These are phyloP conservation scores for Gastrolobium bilobum DNA, from an alignment of 306 rosid genomes.

Conservation along the genomic window DNA sequence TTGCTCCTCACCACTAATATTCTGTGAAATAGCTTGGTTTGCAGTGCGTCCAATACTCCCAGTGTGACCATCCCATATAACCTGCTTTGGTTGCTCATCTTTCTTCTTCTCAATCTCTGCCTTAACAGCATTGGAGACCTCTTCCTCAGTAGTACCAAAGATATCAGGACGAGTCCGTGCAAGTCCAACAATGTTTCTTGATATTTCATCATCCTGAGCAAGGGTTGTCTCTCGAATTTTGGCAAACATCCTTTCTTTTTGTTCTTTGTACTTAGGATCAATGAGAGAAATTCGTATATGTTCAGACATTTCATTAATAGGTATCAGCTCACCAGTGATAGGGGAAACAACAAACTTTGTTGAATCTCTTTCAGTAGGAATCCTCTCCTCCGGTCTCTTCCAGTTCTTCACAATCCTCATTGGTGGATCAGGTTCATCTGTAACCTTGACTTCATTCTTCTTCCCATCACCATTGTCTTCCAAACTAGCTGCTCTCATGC, in stretches of 20 bases:
- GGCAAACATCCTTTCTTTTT: conserved; percentile 88
- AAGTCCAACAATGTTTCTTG: conserved; percentile 75
- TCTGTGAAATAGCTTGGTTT: conserved; percentile 93
- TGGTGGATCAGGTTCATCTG: conserved; percentile 85
- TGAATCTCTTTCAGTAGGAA: conserved; percentile 85
- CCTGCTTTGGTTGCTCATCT: conserved; percentile 97
- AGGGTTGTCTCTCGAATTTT: conserved; percentile 84
- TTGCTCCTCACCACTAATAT: conserved; percentile 74
- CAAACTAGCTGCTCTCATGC: conserved; percentile 79
- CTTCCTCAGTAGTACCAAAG: conserved; percentile 90
- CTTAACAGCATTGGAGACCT: conserved; percentile 84
- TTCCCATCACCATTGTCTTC: conserved; percentile 73
- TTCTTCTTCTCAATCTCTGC: conserved; percentile 90
- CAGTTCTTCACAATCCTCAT: conserved; percentile 98
- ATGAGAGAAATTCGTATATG: conserved; percentile 96
- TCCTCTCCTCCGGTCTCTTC: conserved; percentile 97
- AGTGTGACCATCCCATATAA: conserved; percentile 99
- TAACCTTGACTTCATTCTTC: conserved; percentile 66
- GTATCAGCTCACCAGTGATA: conserved; percentile 90
- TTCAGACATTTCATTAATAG: conserved; percentile 93
- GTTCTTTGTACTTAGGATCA: conserved; percentile 97
- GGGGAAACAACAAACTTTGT: conserved; percentile 89
- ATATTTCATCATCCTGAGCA: conserved; percentile 82
- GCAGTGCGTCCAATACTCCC: conserved; percentile 98
- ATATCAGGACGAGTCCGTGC: conserved; percentile 86